phyloP scores from a whole-genome alignment of 768 basidiomycete genomes.

The Ramaria rubella region DNA sequence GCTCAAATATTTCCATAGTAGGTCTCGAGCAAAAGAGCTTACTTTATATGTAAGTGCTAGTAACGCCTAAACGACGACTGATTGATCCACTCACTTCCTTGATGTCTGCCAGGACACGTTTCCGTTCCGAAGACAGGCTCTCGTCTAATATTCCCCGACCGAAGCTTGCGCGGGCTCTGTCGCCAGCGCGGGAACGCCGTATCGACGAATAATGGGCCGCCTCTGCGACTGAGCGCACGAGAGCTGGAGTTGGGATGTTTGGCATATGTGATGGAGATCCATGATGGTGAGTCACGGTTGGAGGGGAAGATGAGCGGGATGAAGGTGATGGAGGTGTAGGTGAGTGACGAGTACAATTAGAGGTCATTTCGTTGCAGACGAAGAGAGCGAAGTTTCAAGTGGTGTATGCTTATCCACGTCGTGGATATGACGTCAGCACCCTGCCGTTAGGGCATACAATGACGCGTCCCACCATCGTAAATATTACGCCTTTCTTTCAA shows the following conservation, averaged over 20 bases:
- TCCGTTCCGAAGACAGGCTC: constrained; percentile 23
- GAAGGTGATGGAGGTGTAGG: not conserved
- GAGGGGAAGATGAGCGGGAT: constrained; percentile 25
- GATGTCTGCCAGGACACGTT: constrained; percentile 50
- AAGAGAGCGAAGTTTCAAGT: not conserved
- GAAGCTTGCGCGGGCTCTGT: constrained; percentile 14
- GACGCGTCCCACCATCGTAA: too few relatives aligned
- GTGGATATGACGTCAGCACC: not conserved
- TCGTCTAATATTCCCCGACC: not conserved
- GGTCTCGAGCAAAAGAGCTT: constrained; percentile 47
- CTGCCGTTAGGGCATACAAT: not conserved
- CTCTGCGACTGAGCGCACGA: constrained; percentile 52
- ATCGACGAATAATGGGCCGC: constrained; percentile 54
- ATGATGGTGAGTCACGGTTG: constrained; percentile 41
- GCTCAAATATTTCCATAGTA: constrained; percentile 44
- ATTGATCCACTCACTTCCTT: constrained; percentile 31
- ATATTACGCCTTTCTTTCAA: too few relatives aligned
- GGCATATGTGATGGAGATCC: constrained; percentile 30
- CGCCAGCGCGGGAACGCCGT: constrained; percentile 8
- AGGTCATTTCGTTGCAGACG: not conserved
- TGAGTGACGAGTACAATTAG: not conserved
- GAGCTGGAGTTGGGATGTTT: constrained; percentile 41
- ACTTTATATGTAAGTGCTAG: not conserved
- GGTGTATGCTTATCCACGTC: too few relatives aligned
- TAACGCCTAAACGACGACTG: too few relatives aligned